Evolutionary conservation across 352 stramenopile genomes (phyloP).

Genomic region (Phytophthora chlamydospora): DNA sequence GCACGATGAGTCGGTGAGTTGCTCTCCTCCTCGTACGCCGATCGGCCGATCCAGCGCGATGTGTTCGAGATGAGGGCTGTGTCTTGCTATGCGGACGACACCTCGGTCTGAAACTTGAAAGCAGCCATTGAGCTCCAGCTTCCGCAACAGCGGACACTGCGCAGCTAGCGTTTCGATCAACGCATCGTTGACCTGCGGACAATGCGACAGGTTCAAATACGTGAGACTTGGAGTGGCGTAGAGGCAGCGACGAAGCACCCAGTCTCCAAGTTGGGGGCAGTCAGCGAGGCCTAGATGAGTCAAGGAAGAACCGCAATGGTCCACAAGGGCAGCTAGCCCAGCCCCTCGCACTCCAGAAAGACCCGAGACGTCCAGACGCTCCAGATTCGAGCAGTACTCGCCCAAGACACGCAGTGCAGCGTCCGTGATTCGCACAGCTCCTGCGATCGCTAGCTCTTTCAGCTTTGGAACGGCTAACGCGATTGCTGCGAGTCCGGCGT

Average conservation of each 20-base stretch:
- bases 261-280: constrained; percentile 66
- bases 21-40: constrained; percentile 51
- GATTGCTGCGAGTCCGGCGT: constrained; percentile 58
- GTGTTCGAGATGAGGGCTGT: constrained; percentile 73
- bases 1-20: constrained; percentile 90
- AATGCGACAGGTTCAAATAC: constrained; percentile 73
- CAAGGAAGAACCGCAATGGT: constrained; percentile 48
- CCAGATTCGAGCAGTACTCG: constrained; percentile 51
- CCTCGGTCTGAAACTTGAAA: constrained; percentile 84
- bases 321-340: constrained; percentile 66
- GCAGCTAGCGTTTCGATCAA: constrained; percentile 83
- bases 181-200: constrained; percentile 82
- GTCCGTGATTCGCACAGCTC: constrained; percentile 57
- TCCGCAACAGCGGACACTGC: constrained; percentile 68
- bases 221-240: constrained; percentile 61
- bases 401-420: constrained; percentile 57
- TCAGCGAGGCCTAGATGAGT: constrained; percentile 51
- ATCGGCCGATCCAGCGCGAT: constrained; percentile 68
- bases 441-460: constrained; percentile 61
- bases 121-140: constrained; percentile 82
- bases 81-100: constrained; percentile 79
- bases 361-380: constrained; percentile 55
- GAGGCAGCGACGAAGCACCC: constrained; percentile 72
- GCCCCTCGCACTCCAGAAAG: constrained; percentile 59
- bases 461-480: constrained; percentile 54